Evolutionary conservation across 306 rosid genomes (phyloP).

Genomic region (Cercis canadensis): DNA sequence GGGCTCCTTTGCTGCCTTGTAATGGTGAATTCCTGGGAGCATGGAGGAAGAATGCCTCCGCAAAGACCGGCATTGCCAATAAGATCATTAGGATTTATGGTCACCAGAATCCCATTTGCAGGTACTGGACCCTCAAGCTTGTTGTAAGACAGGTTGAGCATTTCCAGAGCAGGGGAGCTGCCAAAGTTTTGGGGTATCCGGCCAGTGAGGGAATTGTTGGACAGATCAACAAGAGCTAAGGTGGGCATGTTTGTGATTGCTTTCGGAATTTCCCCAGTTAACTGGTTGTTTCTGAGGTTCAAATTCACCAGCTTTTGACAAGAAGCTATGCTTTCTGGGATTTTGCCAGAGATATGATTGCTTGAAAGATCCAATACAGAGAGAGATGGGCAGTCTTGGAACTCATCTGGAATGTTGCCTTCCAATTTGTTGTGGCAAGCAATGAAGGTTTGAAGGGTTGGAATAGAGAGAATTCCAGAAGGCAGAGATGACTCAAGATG

Average conservation of each 20-base stretch:
- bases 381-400: constrained; percentile 75
- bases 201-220: constrained; percentile 74
- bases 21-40: constrained; percentile 47
- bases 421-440: constrained; percentile 72
- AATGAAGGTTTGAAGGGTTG: constrained; percentile 77
- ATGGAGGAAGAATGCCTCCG: constrained; percentile 80
- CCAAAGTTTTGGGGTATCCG: constrained; percentile 75
- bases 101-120: constrained; percentile 63
- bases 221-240: constrained; percentile 78
- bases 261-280: constrained; percentile 71
- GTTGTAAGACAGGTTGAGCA: constrained; percentile 81
- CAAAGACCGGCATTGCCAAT: constrained; percentile 79
- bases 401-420: constrained; percentile 70
- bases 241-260: constrained; percentile 73
- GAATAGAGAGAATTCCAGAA: constrained; percentile 63
- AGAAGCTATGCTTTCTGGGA: constrained; percentile 81
- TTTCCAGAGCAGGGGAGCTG: constrained; percentile 78
- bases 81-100: constrained; percentile 72
- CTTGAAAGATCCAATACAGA: constrained; percentile 78
- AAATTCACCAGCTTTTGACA: constrained; percentile 77
- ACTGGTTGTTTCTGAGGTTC: constrained; percentile 66
- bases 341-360: constrained; percentile 63
- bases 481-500: constrained; percentile 72
- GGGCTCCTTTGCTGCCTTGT: constrained; percentile 39
- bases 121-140: constrained; percentile 88